A percentile compares a stretch with the other conserved stretches of the same genome.
phyloP scores from a whole-genome alignment of 345 rosid genomes.

The Linum trigynum region DNA sequence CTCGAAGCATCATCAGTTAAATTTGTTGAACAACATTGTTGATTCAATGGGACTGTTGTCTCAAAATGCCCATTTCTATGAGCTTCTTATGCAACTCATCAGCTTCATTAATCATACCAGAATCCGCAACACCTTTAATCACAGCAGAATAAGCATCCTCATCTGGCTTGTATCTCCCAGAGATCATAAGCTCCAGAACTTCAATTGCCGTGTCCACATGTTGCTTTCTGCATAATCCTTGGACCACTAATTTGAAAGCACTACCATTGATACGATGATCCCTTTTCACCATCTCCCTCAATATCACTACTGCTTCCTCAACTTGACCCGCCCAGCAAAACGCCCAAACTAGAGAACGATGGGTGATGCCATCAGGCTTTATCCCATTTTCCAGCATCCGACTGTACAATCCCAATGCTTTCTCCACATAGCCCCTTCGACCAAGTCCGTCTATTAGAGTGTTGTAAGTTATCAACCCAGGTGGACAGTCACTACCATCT shows the following conservation, averaged over 20 bases:
- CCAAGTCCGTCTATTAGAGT: constrained; percentile 59
- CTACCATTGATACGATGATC: constrained; percentile 34
- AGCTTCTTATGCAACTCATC: constrained; percentile 41
- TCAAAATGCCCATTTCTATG: constrained; percentile 16
- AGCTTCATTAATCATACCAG: constrained; percentile 60
- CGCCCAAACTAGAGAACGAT: constrained; percentile 60
- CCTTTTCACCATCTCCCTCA: constrained; percentile 46
- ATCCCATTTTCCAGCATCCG: constrained; percentile 50
- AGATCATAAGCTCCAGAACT: constrained; percentile 62
- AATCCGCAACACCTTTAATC: constrained; percentile 40
- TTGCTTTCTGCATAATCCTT: constrained; percentile 43
- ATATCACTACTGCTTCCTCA: constrained; percentile 49
- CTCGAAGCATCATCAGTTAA: too few species aligned
- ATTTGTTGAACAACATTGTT: too few species aligned
- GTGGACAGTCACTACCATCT: constrained; percentile 37
- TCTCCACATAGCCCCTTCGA: constrained; percentile 42
- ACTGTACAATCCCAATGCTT: constrained; percentile 41
- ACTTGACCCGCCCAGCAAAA: constrained; percentile 36
- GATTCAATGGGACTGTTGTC: too few species aligned
- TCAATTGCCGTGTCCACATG: constrained; percentile 58
- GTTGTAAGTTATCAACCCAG: constrained; percentile 65
- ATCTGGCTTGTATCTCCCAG: constrained; percentile 41
- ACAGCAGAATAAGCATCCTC: constrained; percentile 31
- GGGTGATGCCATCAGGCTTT: constrained; percentile 64
- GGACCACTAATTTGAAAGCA: constrained; percentile 46